Evolutionary conservation across 2,329 filamentous ascomycete genomes (phyloP), one percentile per base, ranked within the genome.

Genomic region (Phialocephala sp.): DNA sequence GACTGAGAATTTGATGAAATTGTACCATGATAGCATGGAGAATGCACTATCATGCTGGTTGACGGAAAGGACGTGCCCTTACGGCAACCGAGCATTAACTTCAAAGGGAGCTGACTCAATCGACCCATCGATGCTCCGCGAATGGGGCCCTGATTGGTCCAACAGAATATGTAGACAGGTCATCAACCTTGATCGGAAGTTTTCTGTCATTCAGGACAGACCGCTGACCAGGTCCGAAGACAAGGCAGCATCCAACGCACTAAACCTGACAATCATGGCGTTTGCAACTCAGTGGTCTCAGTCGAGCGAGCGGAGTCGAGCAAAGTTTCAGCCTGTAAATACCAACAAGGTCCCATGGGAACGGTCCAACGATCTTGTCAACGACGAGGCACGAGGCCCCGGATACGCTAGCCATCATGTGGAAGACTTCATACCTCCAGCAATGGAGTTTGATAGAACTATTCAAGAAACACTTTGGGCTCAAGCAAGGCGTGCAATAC

Each of bases 11-110:
- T 74, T 85, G 20, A 73, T 85, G 59, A 78, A 78, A 54, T 81
- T 85, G 39, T 86, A 85, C 70, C 83, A 85, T 68, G 83, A 85
- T 67, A 84, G 82, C 36, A 77, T 85, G 68, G 83, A 85, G 68
- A 81, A 84, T 69, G 82, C 80, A 14, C 73, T 85, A 8, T 81
- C 82, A 1, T 85, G 84, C 70, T 86, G 84, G 84, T 69, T 85
- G 20, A 84, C 82, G 0, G 83, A 85, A 66, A 77, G 79, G 56
- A 85, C 82, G 2, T 86, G 84, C 62, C 84, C 84, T 0, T 85
- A 85, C 69, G 76, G 76, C 67, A 71, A 77, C 55, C 66, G 43
- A 2, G 52, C 43, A 22, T 50, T n/a, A 22, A 22, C 45, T 50
- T n/a, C 27, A 32, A 32, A 32, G 27, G 27, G 27, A 6, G 27